A percentile compares a stretch with the other conserved stretches of the same genome.
Evolutionary conservation across 441 rosid species (phyloP).

Genomic region (Geranium incanum): DNA sequence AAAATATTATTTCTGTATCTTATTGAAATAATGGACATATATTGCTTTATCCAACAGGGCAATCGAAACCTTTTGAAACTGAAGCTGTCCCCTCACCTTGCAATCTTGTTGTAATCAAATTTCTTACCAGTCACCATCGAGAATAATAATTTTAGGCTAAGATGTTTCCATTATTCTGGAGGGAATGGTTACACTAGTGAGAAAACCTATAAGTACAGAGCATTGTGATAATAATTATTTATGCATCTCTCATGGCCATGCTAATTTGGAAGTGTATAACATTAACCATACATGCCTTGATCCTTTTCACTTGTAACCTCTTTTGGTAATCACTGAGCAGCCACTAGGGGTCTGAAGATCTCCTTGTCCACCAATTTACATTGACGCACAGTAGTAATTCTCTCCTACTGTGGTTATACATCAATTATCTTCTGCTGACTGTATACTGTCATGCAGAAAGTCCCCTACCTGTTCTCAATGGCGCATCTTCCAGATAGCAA

Average conservation of each 20-base stretch:
- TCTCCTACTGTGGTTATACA: not conserved
- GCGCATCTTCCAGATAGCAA: slow-evolving; percentile 49
- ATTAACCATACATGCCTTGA: not conserved
- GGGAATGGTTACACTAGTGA: not conserved
- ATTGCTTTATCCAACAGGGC: not conserved
- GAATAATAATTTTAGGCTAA: not conserved
- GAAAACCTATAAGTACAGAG: not conserved
- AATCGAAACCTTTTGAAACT: not conserved
- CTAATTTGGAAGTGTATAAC: not conserved
- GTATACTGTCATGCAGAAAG: slow-evolving; percentile 35
- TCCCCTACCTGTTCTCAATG: slow-evolving; percentile 50
- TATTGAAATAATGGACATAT: not conserved
- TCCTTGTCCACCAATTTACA: no score
- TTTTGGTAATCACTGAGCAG: no score
- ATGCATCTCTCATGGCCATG: not conserved
- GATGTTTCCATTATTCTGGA: not conserved
- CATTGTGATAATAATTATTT: not conserved
- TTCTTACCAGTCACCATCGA: not conserved
- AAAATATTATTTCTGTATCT: not conserved
- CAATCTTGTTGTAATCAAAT: not conserved
- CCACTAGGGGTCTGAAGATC: no score
- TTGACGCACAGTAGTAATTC: no score
- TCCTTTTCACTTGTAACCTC: not conserved
- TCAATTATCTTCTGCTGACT: slow-evolving; percentile 10
- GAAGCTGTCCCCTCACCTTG: not conserved